Evolutionary conservation across 306 rosid genomes (phyloP).

Genomic region (Castanopsis chinensis): DNA sequence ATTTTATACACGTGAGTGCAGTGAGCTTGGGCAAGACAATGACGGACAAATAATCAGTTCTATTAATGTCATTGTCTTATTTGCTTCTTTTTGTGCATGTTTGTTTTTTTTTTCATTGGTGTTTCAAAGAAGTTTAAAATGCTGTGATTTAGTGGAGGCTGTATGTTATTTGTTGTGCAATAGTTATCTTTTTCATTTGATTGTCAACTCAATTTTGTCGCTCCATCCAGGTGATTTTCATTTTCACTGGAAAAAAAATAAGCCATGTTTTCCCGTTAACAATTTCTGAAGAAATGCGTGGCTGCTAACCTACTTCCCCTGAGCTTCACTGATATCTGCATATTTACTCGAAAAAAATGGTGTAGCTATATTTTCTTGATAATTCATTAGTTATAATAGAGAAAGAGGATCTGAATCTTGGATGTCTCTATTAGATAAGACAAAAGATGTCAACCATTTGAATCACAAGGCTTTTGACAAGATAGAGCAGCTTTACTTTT

Average conservation of each 20-base stretch:
- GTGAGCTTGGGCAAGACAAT: slow-evolving; percentile 19
- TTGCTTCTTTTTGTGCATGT: neutral
- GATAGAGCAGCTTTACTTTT: too few relatives aligned
- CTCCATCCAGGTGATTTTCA: too few relatives aligned
- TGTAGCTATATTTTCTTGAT: too few relatives aligned
- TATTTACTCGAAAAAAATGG: neutral
- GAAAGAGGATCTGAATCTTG: too few relatives aligned
- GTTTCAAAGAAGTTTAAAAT: neutral
- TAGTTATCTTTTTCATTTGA: neutral
- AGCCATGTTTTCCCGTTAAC: neutral
- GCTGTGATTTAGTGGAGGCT: neutral
- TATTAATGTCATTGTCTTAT: neutral
- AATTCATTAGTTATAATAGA: too few relatives aligned
- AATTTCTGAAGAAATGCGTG: neutral
- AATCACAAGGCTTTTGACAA: too few relatives aligned
- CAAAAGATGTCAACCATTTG: too few relatives aligned
- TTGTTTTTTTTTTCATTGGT: neutral
- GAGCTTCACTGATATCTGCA: neutral
- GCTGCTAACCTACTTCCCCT: neutral
- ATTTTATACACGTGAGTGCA: slow-evolving; percentile 35
- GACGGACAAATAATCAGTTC: slow-evolving; percentile 16
- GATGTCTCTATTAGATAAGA: too few relatives aligned
- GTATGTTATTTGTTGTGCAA: neutral
- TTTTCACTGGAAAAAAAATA: neutral
- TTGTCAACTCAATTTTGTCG: neutral